These are phyloP conservation scores for Aspergillus pseudoterreus DNA, from an alignment of 2,329 filamentous ascomycete genomes.

Conservation along the genomic window DNA sequence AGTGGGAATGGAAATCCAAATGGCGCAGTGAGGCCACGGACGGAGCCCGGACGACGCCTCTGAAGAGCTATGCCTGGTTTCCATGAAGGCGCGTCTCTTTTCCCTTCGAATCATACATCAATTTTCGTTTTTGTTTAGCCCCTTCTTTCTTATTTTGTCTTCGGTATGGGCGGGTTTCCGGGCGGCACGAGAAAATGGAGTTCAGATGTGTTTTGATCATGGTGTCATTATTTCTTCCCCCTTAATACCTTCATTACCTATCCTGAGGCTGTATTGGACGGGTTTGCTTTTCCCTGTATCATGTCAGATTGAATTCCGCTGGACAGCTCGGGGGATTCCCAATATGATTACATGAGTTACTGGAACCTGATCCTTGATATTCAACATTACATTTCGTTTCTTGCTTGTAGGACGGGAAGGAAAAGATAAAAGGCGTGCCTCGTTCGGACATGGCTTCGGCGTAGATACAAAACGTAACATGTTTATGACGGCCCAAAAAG, in stretches of 20 bases:
- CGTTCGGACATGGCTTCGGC: not conserved
- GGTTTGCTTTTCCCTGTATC: not conserved
- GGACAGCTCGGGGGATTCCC: too few relatives aligned
- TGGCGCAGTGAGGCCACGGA: conserved; percentile 69
- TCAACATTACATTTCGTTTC: not conserved
- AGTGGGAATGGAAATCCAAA: conserved; percentile 67
- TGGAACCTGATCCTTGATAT: not conserved
- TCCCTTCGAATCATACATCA: conserved; percentile 17
- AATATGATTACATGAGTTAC: too few relatives aligned
- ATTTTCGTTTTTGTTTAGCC: conserved; percentile 1
- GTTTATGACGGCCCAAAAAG: not conserved
- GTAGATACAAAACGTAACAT: not conserved
- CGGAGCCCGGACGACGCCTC: conserved; percentile 33
- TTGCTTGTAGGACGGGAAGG: too few relatives aligned
- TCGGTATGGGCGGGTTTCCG: conserved; percentile 16
- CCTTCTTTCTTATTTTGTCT: conserved; percentile 11
- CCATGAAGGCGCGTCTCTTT: conserved; percentile 19
- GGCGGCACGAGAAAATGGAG: conserved; percentile 15
- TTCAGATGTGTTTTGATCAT: conserved; percentile 7
- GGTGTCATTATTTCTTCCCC: not conserved
- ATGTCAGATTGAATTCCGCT: not conserved
- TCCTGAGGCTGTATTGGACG: not conserved
- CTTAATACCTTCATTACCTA: conserved; percentile 1
- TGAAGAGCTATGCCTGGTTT: conserved; percentile 40
- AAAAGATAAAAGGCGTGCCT: not conserved